phyloP scores from a whole-genome alignment of 495 filamentous ascomycete genomes.

The Daldinia loculata region DNA sequence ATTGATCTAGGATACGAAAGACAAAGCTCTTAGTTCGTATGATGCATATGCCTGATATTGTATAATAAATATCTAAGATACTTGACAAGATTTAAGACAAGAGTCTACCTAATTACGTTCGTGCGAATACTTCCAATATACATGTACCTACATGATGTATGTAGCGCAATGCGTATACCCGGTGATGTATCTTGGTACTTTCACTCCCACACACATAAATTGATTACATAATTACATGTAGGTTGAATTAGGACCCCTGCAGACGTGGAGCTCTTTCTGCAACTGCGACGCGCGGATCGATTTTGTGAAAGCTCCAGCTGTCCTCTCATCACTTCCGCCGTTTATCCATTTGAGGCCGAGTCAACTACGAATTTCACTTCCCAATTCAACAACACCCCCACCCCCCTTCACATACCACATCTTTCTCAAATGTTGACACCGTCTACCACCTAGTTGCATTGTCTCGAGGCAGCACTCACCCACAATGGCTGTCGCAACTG shows the following conservation, averaged over 20 bases:
- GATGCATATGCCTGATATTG: not conserved
- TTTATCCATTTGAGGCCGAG: conserved; percentile 22
- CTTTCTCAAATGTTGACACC: conserved; percentile 44
- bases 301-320: conserved; percentile 43
- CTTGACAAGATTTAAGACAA: not conserved
- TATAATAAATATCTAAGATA: not conserved
- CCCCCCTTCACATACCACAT: conserved; percentile 10
- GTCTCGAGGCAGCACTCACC: conserved; percentile 35
- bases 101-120: not conserved
- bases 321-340: conserved; percentile 35
- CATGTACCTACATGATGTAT: not conserved
- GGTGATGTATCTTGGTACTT: not conserved
- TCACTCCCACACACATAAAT: not conserved
- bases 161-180: not conserved
- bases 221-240: conserved; percentile 1
- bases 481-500: conserved; percentile 42
- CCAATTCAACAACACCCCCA: conserved; percentile 13
- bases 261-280: conserved; percentile 26
- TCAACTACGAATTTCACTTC: conserved; percentile 6
- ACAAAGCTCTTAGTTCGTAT: not conserved
- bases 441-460: conserved; percentile 39
- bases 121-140: not conserved
- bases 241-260: conserved; percentile 24
- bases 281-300: conserved; percentile 33
- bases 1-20: not conserved